phyloP scores from a whole-genome alignment of 495 filamentous ascomycete species.

The Sabuloglossum arenarium region DNA sequence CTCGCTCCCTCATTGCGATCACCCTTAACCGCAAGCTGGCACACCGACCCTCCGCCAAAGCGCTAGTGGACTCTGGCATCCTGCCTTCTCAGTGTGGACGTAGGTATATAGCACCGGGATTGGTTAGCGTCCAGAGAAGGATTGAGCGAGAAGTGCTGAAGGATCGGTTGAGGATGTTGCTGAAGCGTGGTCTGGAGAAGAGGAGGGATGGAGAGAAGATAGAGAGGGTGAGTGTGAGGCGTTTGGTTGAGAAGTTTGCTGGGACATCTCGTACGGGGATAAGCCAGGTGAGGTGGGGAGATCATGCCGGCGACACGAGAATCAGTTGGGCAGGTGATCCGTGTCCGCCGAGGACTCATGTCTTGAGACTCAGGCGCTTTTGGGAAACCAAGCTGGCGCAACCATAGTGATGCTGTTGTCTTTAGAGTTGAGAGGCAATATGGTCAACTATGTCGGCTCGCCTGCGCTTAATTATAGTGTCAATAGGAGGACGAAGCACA shows the following conservation, averaged over 20 bases:
- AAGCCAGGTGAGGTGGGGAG: background rate
- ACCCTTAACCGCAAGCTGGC: conserved; percentile 18
- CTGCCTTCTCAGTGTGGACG: conserved; percentile 11
- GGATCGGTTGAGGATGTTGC: conserved; percentile 7
- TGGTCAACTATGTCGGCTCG: no score
- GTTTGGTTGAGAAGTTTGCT: conserved; percentile 12
- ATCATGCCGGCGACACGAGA: background rate
- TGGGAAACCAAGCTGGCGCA: background rate
- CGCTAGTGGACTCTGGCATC: conserved; percentile 16
- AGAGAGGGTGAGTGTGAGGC: conserved; percentile 9
- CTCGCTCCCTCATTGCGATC: conserved; percentile 29
- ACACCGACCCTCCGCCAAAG: conserved; percentile 11
- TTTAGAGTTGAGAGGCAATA: no score
- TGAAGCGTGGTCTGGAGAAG: conserved; percentile 4
- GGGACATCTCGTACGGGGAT: background rate
- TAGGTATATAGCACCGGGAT: background rate
- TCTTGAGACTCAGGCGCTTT: background rate
- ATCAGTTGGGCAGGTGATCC: background rate
- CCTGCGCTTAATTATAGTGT: no score
- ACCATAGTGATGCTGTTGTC: background rate
- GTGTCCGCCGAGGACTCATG: background rate
- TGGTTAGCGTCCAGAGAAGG: conserved; percentile 4
- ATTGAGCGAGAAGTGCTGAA: conserved; percentile 6
- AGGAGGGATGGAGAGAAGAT: conserved; percentile 8
- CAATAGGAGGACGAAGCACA: no score